A percentile compares a stretch with the other conserved stretches of the same genome.
Conservation (phyloP, 2,329 filamentous ascomycete species). For the Ceratocystis diversiconidia region DNA sequence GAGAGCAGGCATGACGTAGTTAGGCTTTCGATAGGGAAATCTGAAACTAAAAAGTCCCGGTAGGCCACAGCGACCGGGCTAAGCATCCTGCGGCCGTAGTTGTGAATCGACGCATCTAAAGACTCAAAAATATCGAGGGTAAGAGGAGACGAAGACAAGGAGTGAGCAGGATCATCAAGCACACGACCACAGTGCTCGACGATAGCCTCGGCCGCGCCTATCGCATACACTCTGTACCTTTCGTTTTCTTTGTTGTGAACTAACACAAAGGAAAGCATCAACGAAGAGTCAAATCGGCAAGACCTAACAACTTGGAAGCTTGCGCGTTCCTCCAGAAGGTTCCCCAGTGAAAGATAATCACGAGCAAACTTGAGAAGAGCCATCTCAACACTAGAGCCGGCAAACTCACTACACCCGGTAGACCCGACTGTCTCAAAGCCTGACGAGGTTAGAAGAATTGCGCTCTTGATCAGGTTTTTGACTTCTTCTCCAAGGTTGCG, state of each 20-base stretch:
- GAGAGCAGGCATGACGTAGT: conserved; percentile 19
- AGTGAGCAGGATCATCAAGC: conserved; percentile 32
- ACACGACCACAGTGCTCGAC: conserved; percentile 31
- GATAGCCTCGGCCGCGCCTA: conserved; percentile 44
- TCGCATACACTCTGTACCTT: conserved; percentile 38
- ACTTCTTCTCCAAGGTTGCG: conserved; percentile 25
- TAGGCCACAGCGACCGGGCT: conserved; percentile 53
- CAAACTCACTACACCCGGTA: conserved; percentile 27
- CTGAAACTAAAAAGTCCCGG: conserved; percentile 42
- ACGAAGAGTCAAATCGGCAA: conserved; percentile 39
- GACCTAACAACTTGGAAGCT: conserved; percentile 34
- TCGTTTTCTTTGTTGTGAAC: conserved; percentile 31
- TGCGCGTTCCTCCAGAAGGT: conserved; percentile 33
- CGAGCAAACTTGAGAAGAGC: conserved; percentile 37
- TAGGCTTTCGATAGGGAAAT: conserved; percentile 27
- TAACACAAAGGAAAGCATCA: conserved; percentile 44
- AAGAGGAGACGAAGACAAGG: conserved; percentile 23
- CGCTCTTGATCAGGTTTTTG: conserved; percentile 28
- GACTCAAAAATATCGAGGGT: conserved; percentile 25
- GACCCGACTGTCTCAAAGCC: conserved; percentile 36
- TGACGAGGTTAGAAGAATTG: conserved; percentile 36
- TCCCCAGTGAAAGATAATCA: conserved; percentile 34
- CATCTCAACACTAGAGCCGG: conserved; percentile 43
- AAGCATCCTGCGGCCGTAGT: conserved; percentile 52
- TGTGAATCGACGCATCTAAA: conserved; percentile 26